Evolutionary conservation across 495 filamentous ascomycete species (phyloP).

Genomic region (Penicillium longicatenatum): DNA sequence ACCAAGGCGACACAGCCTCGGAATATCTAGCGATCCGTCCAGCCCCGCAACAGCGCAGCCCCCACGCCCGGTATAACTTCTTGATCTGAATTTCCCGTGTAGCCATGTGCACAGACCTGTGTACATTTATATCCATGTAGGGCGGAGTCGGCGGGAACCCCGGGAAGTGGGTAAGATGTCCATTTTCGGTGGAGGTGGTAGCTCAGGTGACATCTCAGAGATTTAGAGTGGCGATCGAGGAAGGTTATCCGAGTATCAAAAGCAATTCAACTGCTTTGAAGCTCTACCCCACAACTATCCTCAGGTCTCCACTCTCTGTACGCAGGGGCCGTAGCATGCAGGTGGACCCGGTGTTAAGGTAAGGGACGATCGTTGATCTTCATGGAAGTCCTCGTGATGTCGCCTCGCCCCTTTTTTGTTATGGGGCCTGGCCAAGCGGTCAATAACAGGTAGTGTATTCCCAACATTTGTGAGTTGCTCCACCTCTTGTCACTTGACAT

Average conservation of each 20-base stretch:
- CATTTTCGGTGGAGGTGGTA: not conserved
- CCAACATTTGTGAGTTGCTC: not conserved
- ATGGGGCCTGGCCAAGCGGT: not conserved
- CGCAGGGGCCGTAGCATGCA: slow-evolving; percentile 6
- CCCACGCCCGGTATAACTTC: slow-evolving; percentile 5
- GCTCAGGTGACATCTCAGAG: slow-evolving; percentile 9
- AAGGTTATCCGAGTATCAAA: slow-evolving; percentile 14
- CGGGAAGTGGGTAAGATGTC: not conserved
- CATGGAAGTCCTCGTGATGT: not conserved
- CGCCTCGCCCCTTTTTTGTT: not conserved
- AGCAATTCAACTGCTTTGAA: not conserved
- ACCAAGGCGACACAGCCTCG: slow-evolving; percentile 4
- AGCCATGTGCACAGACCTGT: slow-evolving; percentile 9
- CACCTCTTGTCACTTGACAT: not conserved
- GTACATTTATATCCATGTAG: not conserved
- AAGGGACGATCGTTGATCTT: not conserved
- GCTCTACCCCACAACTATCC: slow-evolving; percentile 8
- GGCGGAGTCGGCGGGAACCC: slow-evolving; percentile 1
- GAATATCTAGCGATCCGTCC: slow-evolving; percentile 7
- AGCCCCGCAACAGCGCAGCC: slow-evolving; percentile 8
- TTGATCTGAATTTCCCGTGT: slow-evolving; percentile 5
- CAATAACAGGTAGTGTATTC: not conserved
- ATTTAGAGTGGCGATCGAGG: not conserved
- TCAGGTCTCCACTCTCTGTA: slow-evolving; percentile 1
- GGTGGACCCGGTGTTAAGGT: not conserved